Base-by-base conservation (phyloP, 805 yeast genomes). In the Priceomyces haplophilus region DNA sequence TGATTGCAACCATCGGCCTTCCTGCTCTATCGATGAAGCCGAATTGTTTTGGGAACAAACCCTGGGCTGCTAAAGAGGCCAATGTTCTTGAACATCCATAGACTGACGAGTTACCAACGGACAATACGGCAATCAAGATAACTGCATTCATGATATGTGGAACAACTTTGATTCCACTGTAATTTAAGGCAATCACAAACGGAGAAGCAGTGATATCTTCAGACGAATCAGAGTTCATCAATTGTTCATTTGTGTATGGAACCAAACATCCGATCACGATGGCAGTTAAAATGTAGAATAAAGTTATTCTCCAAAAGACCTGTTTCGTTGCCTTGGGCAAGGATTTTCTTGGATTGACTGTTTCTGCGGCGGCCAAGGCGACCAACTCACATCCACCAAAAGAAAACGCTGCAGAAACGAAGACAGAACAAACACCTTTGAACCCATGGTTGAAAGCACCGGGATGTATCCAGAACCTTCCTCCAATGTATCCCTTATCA, bases 61-160 rank as follows among this genome's bases (percentile, higher is more conserved):
- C 86, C 62, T 82, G 86, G 45, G 79, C 81, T 13, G 88, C 83
- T 53, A 85, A 65, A 17, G 87, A 76, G 41, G 79, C 80, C 41
- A 85, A 56, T 7, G 88, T 73, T 72, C 91, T 76, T 38, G 89
- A 82, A 47, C 82, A 76, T n/a, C 83, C 86, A 58, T 75, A 85
- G 33, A 83, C 78, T 1, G 89, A 79, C 18, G 88, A 79, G 68
- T 84, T 85, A 51, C 88, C 89, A 41, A 84, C 90, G 6, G 89
- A 83, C 42, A 83, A 62, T 20, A 85, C 88, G 3, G 90, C 82
- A 44, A 84, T 62, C 65, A 85, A 68, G 51, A 85, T 83, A 34
- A 84, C 88, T 16, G 80, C 87, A 58, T 85, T 85, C 69, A 85
- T 82, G 48, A 85, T 77, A 40, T 82, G 79, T 40, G 90, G 90